Percentiles rank a stretch among this genome's conserved stretches.
Conservation (phyloP, 2,329 filamentous ascomycete species). For the Lasiodiplodia sp. region DNA sequence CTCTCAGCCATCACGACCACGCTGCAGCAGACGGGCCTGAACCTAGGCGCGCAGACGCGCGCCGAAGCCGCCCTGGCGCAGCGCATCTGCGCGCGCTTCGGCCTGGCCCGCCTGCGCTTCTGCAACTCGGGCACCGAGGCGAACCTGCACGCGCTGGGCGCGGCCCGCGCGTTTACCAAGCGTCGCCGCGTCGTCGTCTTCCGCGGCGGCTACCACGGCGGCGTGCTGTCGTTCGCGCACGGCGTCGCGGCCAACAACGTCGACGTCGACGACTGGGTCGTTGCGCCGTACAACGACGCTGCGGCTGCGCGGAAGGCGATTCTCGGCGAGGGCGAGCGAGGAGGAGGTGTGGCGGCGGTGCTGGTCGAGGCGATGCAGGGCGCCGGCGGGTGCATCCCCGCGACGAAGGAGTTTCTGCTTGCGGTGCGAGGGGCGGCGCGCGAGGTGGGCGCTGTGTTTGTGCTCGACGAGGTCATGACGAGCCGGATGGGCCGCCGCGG, state of each 20-base stretch:
- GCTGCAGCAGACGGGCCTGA: constrained; percentile 36
- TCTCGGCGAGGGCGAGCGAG: constrained; percentile 40
- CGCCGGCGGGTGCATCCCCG: constrained; percentile 65
- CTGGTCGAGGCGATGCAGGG: constrained; percentile 73
- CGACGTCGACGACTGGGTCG: constrained; percentile 63
- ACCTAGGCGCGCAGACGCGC: constrained; percentile 38
- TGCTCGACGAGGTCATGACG: constrained; percentile 77
- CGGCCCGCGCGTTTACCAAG: constrained; percentile 57
- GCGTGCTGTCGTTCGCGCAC: constrained; percentile 57
- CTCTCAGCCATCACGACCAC: constrained; percentile 35
- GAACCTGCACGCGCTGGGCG: constrained; percentile 39
- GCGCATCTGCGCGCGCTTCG: constrained; percentile 37
- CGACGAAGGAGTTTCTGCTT: constrained; percentile 58
- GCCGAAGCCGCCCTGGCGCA: constrained; percentile 36
- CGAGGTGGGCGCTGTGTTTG: constrained; percentile 63
- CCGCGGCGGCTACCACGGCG: constrained; percentile 61
- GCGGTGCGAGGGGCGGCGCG: constrained; percentile 58
- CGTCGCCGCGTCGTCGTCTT: constrained; percentile 61
- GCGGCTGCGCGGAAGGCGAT: constrained; percentile 55
- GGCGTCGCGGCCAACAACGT: constrained; percentile 54
- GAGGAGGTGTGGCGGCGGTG: constrained; percentile 65
- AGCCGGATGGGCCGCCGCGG: constrained; percentile 64
- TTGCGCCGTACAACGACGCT: constrained; percentile 69
- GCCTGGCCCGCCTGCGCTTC: constrained; percentile 37
- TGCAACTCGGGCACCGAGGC: constrained; percentile 43